These are phyloP conservation scores for Trametes hirsuta DNA, from an alignment of 1,284 basidiomycete species.

Conservation along the genomic window DNA sequence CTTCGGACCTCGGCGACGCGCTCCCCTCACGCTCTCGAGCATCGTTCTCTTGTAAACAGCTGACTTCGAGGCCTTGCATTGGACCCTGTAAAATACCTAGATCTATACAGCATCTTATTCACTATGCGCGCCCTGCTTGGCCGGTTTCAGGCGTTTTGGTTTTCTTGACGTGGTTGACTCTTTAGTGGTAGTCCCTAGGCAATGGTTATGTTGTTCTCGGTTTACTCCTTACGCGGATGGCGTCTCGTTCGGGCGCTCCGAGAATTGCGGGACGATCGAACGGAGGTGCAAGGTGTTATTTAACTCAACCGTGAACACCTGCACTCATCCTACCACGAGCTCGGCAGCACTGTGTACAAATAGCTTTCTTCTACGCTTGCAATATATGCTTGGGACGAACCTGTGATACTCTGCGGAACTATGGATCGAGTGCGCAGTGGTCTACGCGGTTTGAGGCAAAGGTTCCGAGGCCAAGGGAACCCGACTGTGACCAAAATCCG, in stretches of 20 bases:
- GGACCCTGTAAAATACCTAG: conserved; percentile 29
- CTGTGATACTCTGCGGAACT: too few relatives aligned
- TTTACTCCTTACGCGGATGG: too few relatives aligned
- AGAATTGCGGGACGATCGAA: neutral
- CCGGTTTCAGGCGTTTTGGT: neutral
- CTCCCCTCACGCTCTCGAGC: conserved; percentile 19
- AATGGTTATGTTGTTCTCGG: neutral
- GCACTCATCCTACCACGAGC: too few relatives aligned
- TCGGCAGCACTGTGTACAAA: too few relatives aligned
- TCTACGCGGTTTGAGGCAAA: conserved; percentile 1
- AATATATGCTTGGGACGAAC: too few relatives aligned
- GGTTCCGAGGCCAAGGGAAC: conserved; percentile 24
- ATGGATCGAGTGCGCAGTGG: conserved; percentile 2
- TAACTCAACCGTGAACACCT: too few relatives aligned
- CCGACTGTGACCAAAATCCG: conserved; percentile 43
- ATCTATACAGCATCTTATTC: conserved; percentile 28
- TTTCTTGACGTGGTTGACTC: too few relatives aligned
- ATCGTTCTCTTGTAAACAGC: conserved; percentile 24
- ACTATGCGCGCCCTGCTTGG: neutral
- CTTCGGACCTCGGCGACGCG: neutral
- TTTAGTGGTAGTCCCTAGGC: neutral
- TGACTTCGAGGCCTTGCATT: conserved; percentile 24
- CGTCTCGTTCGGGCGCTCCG: conserved; percentile 1
- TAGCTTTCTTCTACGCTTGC: too few relatives aligned
- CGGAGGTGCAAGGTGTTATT: neutral